Percentiles rank a stretch among this genome's conserved stretches.
Evolutionary conservation across 2,329 filamentous ascomycete genomes (phyloP).

Genomic region (Cryphonectria japonica): DNA sequence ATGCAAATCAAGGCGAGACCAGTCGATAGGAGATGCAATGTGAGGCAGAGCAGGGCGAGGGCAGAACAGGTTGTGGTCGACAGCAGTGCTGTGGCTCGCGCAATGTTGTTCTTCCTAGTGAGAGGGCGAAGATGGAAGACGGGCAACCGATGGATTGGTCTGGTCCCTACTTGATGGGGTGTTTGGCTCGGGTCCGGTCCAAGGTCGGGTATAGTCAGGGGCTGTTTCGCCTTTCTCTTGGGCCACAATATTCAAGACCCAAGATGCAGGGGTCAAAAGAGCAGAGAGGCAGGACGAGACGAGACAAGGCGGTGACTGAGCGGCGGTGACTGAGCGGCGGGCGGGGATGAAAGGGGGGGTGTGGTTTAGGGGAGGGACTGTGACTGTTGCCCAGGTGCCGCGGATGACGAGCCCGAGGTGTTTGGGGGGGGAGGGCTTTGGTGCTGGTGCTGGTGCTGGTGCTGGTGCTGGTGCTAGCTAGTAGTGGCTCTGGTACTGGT

Average conservation of each 20-base stretch:
- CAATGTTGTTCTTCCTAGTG: constrained; percentile 10
- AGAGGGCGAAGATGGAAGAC: neutral
- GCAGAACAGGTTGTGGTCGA: constrained; percentile 2
- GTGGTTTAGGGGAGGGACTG: neutral
- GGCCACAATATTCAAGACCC: constrained; percentile 10
- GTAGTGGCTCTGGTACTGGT: neutral
- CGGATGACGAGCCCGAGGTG: neutral
- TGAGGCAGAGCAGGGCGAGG: neutral
- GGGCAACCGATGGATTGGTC: constrained; percentile 7
- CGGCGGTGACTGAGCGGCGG: neutral
- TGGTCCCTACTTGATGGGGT: constrained; percentile 4
- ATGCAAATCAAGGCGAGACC: constrained; percentile 1
- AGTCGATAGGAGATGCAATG: constrained; percentile 2
- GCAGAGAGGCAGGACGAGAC: constrained; percentile 2
- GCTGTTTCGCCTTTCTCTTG: constrained; percentile 20
- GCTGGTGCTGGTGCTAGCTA: neutral
- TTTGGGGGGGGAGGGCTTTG: neutral
- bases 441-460: neutral
- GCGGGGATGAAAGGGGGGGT: neutral
- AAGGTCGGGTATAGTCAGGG: constrained; percentile 16
- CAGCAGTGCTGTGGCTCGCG: constrained; percentile 6
- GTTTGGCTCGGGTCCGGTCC: constrained; percentile 8
- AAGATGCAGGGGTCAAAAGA: neutral
- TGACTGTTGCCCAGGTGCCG: neutral
- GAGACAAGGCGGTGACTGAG: constrained; percentile 3